Percentiles rank a stretch among this genome's conserved stretches.
phyloP scores from a whole-genome alignment of 2,329 filamentous ascomycete genomes.

The Exophiala calicioides region DNA sequence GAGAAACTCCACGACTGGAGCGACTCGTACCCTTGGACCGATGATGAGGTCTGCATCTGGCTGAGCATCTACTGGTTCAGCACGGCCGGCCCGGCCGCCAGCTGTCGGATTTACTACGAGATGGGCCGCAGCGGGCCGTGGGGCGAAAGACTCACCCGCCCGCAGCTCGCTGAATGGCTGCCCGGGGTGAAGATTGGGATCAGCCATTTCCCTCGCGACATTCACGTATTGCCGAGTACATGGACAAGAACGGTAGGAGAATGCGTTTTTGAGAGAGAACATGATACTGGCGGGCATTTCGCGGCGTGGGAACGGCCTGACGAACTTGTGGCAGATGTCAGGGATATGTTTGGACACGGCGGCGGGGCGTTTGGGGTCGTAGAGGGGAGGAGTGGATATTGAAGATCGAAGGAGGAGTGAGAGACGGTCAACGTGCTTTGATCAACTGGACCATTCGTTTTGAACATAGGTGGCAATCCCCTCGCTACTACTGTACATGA shows the following conservation, averaged over 20 bases:
- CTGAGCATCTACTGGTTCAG: constrained; percentile 73
- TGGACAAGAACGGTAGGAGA: constrained; percentile 55
- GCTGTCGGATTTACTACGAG: constrained; percentile 68
- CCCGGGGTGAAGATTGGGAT: constrained; percentile 54
- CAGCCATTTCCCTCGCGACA: constrained; percentile 54
- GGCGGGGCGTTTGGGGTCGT: constrained; percentile 41
- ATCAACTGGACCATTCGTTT: neutral
- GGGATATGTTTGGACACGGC: constrained; percentile 50
- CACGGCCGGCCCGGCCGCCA: constrained; percentile 67
- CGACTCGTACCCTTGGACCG: constrained; percentile 70
- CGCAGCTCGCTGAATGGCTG: constrained; percentile 40
- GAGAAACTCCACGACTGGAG: constrained; percentile 80
- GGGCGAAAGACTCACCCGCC: constrained; percentile 14
- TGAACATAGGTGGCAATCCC: no score
- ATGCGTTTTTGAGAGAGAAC: constrained; percentile 49
- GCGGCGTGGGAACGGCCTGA: constrained; percentile 55
- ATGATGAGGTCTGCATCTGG: constrained; percentile 76
- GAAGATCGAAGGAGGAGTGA: neutral
- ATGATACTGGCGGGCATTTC: constrained; percentile 54
- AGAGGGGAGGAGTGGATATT: constrained; percentile 39
- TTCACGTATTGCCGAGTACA: constrained; percentile 50
- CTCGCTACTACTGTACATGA: no score
- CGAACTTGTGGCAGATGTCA: constrained; percentile 48
- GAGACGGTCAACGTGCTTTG: neutral
- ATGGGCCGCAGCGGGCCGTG: constrained; percentile 42